Evolutionary conservation across 345 rosid species (phyloP), one percentile per base, ranked within the genome.

Genomic region (Pugionium dolabratum): DNA sequence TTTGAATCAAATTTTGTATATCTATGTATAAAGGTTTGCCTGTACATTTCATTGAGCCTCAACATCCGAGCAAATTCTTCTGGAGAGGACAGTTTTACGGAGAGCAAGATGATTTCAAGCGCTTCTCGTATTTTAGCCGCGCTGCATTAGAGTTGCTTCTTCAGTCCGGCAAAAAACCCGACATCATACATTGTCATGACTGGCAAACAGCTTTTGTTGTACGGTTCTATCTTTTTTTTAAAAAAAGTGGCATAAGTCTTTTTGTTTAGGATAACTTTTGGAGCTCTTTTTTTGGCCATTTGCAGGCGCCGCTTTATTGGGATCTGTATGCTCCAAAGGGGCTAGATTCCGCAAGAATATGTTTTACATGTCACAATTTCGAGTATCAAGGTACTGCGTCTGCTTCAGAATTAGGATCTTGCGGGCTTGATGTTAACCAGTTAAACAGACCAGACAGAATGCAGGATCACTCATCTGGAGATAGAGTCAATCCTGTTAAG

Each of bases 151-250:
- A 94, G 82, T 78, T 90, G 79, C 88, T 94, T 74, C 85, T 84
- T 71, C 96, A 83, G 80, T 76, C 96, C 51, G 96, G 97, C 67
- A 90, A 94, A 79, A 86, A 78, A 75, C 99, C 99, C 1, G 97
- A 94, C 78, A 88, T 94, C 72, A 88, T 94, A 48, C 99, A 94
- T 73, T 94, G 97, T 76, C 99, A 94, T 69, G 99, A 94, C 76
- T 94, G 99, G 99, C 99, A 94, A 83, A 90, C 99, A 59, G 97
- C 99, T 67, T 94, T 94, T 79, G 88, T 94, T 64, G 97, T 93
- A 88, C 44, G 92, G 54, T 53, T 49, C 60, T 30, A 52, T 43
- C 26, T 4, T 35, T 28, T 28, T 31, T 61, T 45, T 62, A 51
- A 36, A n/a, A 53, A 41, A 25, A n/a, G 49, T 45, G 55, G 3